Base-by-base conservation (phyloP, 352 stramenopile genomes). In the Phytophthora colocasiae region DNA sequence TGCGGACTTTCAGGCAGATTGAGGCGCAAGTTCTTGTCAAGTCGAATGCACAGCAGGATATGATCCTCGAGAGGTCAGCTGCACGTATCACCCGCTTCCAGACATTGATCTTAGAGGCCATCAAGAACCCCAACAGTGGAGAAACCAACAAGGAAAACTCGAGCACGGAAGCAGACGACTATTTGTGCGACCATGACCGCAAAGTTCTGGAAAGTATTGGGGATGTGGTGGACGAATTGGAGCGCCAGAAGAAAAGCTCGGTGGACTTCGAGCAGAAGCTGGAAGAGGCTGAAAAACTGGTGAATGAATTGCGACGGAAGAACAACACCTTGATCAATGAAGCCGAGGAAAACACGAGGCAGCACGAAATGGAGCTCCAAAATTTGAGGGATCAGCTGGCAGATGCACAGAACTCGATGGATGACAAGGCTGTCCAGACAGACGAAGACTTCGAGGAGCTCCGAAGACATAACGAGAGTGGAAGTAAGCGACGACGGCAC, bases 61-160 rank as follows among this genome's bases (percentile, higher is more conserved):
- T 78, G 34, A 87, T 89, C 45, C 61, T 89, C n/a, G 78, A 91
- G 51, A 68, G 75, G 0, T 89, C 83, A 1, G 80, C 66, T 3
- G 59, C 72, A 10, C 78, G 80, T 6, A 89, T 89, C 46, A 89
- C 80, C 27, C 78, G 58, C 22, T 91, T 91, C 22, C 83, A 91
- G 49, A 63, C 69, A 22, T 43, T 88, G 4, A 82, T 91, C 44
- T 36, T 78, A 27, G 24, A 59, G 11, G 14, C 38, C n/a, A 40
- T 76, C 19, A 71, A 72, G 32, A 56, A 31, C 5, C 52, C 62
- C 11, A 60, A 57, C n/a, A 63, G 26, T 4, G 46, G 53, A 9
- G 55, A 69, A 39, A 50, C 36, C 1, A 17, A 24, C 7, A 52
- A 50, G 4, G 40, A 41, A 14, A 47, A 26, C 17, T 19, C 34